phyloP scores from a whole-genome alignment of 2,329 filamentous ascomycete genomes.

The Beauveria bassiana region DNA sequence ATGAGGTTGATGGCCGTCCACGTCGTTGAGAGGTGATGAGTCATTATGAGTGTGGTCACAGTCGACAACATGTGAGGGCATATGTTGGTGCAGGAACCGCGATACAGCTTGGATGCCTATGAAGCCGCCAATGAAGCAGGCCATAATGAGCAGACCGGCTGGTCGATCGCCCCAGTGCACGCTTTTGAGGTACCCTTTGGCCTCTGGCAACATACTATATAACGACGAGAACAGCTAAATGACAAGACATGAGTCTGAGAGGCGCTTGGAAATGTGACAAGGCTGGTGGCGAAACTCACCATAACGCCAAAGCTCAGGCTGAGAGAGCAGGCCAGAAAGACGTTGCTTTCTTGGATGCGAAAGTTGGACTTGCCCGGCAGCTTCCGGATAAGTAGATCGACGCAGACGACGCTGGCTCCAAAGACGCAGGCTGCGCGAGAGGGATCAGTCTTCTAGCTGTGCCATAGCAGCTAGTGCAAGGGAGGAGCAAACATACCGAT shows the following conservation, averaged over 20 bases:
- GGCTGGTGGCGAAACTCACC: conserved; percentile 45
- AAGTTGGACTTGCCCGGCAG: conserved; percentile 71
- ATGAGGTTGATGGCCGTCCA: conserved; percentile 2
- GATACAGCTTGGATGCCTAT: conserved; percentile 69
- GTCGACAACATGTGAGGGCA: conserved; percentile 73
- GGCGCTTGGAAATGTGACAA: not conserved
- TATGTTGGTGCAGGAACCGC: conserved; percentile 61
- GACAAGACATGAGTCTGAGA: not conserved
- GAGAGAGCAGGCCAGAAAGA: conserved; percentile 78
- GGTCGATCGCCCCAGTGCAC: conserved; percentile 58
- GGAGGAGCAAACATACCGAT: conserved; percentile 40
- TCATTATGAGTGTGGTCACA: conserved; percentile 69
- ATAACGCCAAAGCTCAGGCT: conserved; percentile 95
- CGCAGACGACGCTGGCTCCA: conserved; percentile 77
- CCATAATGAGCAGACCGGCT: conserved; percentile 63
- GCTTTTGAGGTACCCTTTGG: conserved; percentile 66
- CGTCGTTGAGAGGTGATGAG: conserved; percentile 25
- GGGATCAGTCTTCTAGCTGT: conserved; percentile 14
- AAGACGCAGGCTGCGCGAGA: conserved; percentile 51
- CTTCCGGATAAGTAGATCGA: conserved; percentile 68
- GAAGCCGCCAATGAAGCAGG: conserved; percentile 63
- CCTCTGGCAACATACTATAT: conserved; percentile 86
- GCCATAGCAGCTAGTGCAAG: not conserved
- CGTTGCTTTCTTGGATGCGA: conserved; percentile 80
- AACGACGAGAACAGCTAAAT: conserved; percentile 79